phyloP scores from a whole-genome alignment of 805 yeast genomes.

The Limtongia smithiae region DNA sequence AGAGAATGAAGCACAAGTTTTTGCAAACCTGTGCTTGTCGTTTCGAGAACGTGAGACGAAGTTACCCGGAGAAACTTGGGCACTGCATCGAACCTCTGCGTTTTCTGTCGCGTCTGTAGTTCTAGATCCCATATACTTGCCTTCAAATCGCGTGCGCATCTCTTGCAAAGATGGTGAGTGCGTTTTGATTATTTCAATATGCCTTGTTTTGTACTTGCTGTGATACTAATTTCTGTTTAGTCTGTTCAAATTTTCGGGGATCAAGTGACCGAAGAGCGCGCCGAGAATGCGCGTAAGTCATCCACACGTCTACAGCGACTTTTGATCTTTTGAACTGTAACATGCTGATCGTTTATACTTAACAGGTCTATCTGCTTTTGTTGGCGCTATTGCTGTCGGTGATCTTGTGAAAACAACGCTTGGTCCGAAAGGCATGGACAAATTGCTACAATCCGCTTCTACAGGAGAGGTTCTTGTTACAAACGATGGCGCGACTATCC shows the following conservation, averaged over 20 bases:
- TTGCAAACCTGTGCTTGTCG: too few relatives aligned
- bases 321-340: neutral
- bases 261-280: slow-evolving; percentile 95
- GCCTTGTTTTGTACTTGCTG: neutral
- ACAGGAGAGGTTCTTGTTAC: slow-evolving; percentile 79
- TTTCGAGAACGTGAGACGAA: too few relatives aligned
- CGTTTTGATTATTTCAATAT: neutral
- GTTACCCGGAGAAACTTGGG: too few relatives aligned
- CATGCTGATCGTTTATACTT: neutral
- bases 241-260: slow-evolving; percentile 93
- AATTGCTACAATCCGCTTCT: slow-evolving; percentile 80
- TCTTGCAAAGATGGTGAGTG: too few relatives aligned
- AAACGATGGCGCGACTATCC: slow-evolving; percentile 96
- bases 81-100: too few relatives aligned
- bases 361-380: slow-evolving; percentile 75
- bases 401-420: slow-evolving; percentile 89
- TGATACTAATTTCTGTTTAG: slow-evolving; percentile 35
- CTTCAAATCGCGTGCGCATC: too few relatives aligned
- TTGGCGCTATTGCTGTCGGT: slow-evolving; percentile 99
- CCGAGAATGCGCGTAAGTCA: slow-evolving; percentile 80
- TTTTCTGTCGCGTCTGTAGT: too few relatives aligned
- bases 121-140: too few relatives aligned
- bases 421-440: slow-evolving; percentile 99
- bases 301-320: too few relatives aligned
- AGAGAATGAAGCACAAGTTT: too few relatives aligned